Base-by-base conservation (phyloP, 768 basidiomycete species). In the Russula dissimulans region DNA sequence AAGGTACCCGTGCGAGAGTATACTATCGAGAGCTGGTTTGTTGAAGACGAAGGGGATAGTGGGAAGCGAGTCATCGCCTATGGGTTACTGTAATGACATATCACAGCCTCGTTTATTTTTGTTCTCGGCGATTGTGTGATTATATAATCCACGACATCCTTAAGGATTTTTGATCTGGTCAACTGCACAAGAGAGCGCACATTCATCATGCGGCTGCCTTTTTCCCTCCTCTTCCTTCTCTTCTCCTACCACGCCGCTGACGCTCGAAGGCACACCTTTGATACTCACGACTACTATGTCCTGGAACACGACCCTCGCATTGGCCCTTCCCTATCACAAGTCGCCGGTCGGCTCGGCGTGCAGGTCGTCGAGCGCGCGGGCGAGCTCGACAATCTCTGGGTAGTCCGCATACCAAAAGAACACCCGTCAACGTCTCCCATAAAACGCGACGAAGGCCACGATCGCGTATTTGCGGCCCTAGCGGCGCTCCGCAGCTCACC, bases 281-380 rank as follows among this genome's bases (percentile, higher is more conserved):
- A 76, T 60, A 79, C 81, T 14, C 84, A 89, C 72, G 78, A 86
- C 67, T 98, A 99, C 76, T 97, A 95, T 76, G 81, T 86, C 55
- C 68, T 91, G 32, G 84, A 86, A 66, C 83, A 89, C 67, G 72
- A 78, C 66, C 81, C 88, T 47, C 67, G 69, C 47, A 71, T 74
- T 9, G 74, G 76, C 62, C 77, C 80, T 65, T 78, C 84, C 65
- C 78, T 89, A 62, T 72, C 73, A 57, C 83, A 89, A 63, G 78
- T 86, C 59, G 79, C 84, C 6, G 49, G 69, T 7, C 71, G 75
- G 0, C 78, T 98, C 11, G 85, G 84, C 14, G 86, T 92, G 22
- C 87, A 97, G 73, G 75, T 97, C 50, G 87, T 98, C 58, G 91
- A 95, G 69, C 87, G 83, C 66, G 86, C 85, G 29, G 94, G 97